Percentiles rank a stretch among this genome's conserved stretches.
phyloP scores from a whole-genome alignment of 2,329 filamentous ascomycete genomes.

The Tolypocladium paradoxum region DNA sequence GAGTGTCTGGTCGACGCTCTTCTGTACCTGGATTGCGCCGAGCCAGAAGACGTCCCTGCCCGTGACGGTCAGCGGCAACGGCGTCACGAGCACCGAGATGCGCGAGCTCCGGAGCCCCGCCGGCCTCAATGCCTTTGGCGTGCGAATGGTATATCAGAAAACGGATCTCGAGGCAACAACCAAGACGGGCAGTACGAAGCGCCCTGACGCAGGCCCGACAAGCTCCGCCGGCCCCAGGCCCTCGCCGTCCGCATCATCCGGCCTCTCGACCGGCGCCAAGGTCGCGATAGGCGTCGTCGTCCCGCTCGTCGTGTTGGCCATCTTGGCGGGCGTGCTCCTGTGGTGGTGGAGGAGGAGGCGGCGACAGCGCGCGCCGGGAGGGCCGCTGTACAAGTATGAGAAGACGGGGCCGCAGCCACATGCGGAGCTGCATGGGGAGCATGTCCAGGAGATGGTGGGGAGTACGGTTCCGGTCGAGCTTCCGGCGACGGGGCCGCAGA shows the following conservation, averaged over 20 bases:
- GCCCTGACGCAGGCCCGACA: neutral
- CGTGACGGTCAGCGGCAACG: constrained; percentile 13
- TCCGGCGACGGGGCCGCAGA: neutral
- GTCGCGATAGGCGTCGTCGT: constrained; percentile 19
- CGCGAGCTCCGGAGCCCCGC: constrained; percentile 11
- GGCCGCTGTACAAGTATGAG: neutral
- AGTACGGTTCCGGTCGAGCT: neutral
- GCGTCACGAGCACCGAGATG: constrained; percentile 10
- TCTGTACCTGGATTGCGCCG: constrained; percentile 23
- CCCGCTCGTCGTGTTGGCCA: constrained; percentile 15
- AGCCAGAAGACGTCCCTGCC: constrained; percentile 10
- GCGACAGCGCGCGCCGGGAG: neutral
- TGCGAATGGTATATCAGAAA: constrained; percentile 23
- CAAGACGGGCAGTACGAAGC: constrained; percentile 1
- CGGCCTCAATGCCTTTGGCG: constrained; percentile 22
- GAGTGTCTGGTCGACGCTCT: constrained; percentile 14
- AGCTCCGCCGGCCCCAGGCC: neutral
- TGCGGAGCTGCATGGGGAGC: neutral
- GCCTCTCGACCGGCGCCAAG: constrained; percentile 13
- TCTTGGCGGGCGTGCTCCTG: constrained; percentile 14
- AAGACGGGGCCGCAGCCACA: neutral
- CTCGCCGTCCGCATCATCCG: neutral
- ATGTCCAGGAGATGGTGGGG: constrained; percentile 1
- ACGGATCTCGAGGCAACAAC: constrained; percentile 13
- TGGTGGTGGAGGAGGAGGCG: constrained; percentile 13